Evolutionary conservation across 495 filamentous ascomycete species (phyloP).

Genomic region (Annulohypoxylon maeteangense): DNA sequence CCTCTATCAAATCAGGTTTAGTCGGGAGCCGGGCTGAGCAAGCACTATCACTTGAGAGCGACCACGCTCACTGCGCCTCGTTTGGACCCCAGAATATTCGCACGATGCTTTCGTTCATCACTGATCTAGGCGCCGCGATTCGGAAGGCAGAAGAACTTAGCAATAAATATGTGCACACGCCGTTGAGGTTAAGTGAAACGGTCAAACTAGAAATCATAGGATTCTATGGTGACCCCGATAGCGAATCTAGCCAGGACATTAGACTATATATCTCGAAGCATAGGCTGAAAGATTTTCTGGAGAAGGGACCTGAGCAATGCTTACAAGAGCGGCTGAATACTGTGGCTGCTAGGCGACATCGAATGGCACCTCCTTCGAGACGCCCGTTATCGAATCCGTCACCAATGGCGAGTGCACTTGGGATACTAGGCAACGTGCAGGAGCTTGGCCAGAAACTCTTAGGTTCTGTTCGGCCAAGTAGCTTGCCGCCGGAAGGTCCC

Average conservation of each 20-base stretch:
- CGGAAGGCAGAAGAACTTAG: constrained; percentile 54
- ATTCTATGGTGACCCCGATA: constrained; percentile 67
- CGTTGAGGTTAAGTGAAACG: constrained; percentile 59
- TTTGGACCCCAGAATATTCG: constrained; percentile 65
- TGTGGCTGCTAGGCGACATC: constrained; percentile 35
- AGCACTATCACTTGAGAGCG: constrained; percentile 65
- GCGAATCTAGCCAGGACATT: constrained; percentile 55
- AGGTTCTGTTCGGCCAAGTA: constrained; percentile 24
- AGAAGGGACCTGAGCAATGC: constrained; percentile 56
- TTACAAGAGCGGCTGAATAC: constrained; percentile 54
- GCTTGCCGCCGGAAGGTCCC: constrained; percentile 5
- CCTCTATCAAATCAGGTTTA: constrained; percentile 70
- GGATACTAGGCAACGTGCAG: constrained; percentile 40
- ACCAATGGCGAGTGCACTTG: constrained; percentile 24
- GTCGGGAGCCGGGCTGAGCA: constrained; percentile 66
- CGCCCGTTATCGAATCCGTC: constrained; percentile 25
- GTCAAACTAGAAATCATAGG: constrained; percentile 70
- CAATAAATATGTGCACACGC: constrained; percentile 53
- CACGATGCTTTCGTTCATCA: constrained; percentile 62
- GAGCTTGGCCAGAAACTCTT: constrained; percentile 39
- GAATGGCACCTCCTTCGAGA: constrained; percentile 12
- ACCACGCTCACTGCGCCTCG: constrained; percentile 66
- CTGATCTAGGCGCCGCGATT: constrained; percentile 59
- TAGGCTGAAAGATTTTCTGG: constrained; percentile 60
- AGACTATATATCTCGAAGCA: constrained; percentile 66